These are phyloP conservation scores for Tuber microsphaerosporum DNA, from an alignment of 495 filamentous ascomycete genomes.

Conservation along the genomic window DNA sequence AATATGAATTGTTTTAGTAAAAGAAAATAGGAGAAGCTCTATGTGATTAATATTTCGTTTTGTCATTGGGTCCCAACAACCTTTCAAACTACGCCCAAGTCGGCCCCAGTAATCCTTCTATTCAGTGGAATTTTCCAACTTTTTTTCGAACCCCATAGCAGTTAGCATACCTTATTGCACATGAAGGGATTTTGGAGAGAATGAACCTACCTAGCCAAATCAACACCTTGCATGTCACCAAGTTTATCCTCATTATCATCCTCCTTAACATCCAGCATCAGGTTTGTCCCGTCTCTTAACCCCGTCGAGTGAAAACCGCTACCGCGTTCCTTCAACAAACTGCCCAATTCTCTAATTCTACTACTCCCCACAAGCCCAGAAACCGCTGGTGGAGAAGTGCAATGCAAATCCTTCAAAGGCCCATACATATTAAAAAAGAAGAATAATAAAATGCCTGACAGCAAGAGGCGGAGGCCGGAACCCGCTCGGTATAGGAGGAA, in stretches of 20 bases:
- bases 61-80: slow-evolving; percentile 4
- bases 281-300: slow-evolving; percentile 32
- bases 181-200: neutral
- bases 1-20: neutral
- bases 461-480: no score
- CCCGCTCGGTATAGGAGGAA: no score
- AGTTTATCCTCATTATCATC: slow-evolving; percentile 46
- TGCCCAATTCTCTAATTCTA: slow-evolving; percentile 42
- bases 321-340: slow-evolving; percentile 37
- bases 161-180: neutral
- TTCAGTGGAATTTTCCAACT: slow-evolving; percentile 41
- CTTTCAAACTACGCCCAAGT: slow-evolving; percentile 29
- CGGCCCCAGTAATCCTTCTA: slow-evolving; percentile 32
- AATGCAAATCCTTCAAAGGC: slow-evolving; percentile 53
- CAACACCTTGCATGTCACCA: slow-evolving; percentile 56
- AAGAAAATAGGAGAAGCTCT: slow-evolving; percentile 4
- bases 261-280: slow-evolving; percentile 34
- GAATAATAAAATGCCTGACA: no score
- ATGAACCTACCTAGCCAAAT: slow-evolving; percentile 56
- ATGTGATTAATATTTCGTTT: slow-evolving; percentile 13
- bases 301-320: slow-evolving; percentile 26
- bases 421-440: no score
- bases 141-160: slow-evolving; percentile 37
- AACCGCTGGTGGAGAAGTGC: slow-evolving; percentile 49
- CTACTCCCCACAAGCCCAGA: slow-evolving; percentile 54